Evolutionary conservation across 148 eudicot genomes (phyloP), one percentile per base, ranked within the genome.

Genomic region (Selenicereus undatus): DNA sequence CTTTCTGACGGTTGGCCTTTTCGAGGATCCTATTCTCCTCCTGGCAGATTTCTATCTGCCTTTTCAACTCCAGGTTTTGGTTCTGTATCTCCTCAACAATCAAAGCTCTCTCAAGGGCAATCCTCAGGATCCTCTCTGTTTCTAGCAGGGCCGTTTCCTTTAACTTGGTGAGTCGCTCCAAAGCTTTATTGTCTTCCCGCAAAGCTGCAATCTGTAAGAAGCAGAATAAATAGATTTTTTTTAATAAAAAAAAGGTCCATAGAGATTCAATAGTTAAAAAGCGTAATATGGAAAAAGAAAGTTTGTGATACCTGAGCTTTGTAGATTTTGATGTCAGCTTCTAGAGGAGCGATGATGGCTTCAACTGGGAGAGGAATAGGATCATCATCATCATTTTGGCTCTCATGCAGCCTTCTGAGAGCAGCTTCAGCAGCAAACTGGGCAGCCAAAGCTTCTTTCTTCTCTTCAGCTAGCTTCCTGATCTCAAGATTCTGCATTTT

Each of bases 361-460:
- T 91, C 98, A 69, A 96, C 81, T 75, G 95, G 95, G 52, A 89
- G 70, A 73, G 84, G 82, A 75, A 89, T 66, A 73, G 84, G 82
- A 75, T 89, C 89, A 42, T 92, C 89, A 42, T 92, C 90, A 50
- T 96, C 97, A 83, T 91, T 94, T 81, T 90, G 98, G 83, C 83
- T 79, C 54, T 92, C 86, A 54, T 96, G 86, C 62, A 96, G 90
- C 87, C 98, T 89, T 87, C 95, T 86, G 76, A 96, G 94, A 80
- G 97, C 88, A 76, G 91, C 88, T 88, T 96, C 99, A 39, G 94
- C 98, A 77, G 98, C 99, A 87, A 86, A 94, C 81, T 94, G 99
- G 58, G 99, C 98, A 73, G 93, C 87, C 84, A 93, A 84, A 70
- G 99, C 99, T 78, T 90, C 94, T 83, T 87, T 94, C 86, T 91